Evolutionary conservation across 2,329 filamentous ascomycete species (phyloP).

Genomic region (Phialophora tarda): DNA sequence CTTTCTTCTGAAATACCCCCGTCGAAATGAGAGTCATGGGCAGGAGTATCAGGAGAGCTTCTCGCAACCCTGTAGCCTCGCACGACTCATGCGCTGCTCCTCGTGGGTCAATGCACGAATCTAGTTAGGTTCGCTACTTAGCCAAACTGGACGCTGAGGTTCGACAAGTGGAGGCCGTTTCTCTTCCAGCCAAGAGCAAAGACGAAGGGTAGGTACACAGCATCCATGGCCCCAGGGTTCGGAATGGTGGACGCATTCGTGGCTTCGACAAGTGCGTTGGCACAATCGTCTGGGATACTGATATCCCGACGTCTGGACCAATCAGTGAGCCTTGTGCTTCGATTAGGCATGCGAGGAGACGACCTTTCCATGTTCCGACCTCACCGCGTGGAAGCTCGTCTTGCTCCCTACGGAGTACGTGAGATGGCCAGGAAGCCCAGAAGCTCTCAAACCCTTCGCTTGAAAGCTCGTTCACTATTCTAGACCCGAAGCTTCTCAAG

Average conservation of each 20-base stretch:
- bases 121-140: background rate
- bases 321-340: slow-evolving; percentile 5
- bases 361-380: background rate
- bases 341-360: slow-evolving; percentile 1
- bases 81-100: background rate
- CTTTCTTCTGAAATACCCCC: background rate
- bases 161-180: background rate
- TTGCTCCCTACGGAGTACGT: background rate
- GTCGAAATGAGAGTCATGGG: background rate
- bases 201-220: background rate
- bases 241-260: background rate
- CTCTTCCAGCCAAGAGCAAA: background rate
- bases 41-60: background rate
- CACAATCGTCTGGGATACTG: slow-evolving; percentile 13
- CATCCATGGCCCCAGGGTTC: background rate
- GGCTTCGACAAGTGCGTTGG: slow-evolving; percentile 15
- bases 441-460: background rate
- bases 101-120: slow-evolving; percentile 1
- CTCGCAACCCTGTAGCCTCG: background rate
- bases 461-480: background rate
- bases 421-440: slow-evolving; percentile 5
- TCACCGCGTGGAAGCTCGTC: slow-evolving; percentile 6
- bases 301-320: slow-evolving; percentile 4
- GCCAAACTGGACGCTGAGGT: background rate
- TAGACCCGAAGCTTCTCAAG: background rate